Conservation (phyloP, 768 basidiomycete genomes). For the Suillus hirtellus region DNA sequence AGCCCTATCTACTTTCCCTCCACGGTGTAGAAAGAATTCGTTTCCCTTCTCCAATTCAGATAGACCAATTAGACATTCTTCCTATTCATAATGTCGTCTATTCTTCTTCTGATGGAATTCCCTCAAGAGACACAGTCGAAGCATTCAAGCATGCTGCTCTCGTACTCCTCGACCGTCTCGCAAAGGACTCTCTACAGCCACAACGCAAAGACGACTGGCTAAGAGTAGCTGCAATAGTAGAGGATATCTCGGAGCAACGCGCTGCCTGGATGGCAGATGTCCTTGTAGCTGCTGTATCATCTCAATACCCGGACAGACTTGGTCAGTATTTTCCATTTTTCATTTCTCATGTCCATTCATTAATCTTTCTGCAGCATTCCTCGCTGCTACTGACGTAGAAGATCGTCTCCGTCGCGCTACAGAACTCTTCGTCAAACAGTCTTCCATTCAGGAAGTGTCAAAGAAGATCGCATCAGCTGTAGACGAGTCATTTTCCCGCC, state of each 20-base stretch:
- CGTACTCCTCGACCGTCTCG: constrained; percentile 65
- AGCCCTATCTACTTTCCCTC: constrained; percentile 69
- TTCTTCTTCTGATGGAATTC: constrained; percentile 40
- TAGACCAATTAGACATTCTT: constrained; percentile 32
- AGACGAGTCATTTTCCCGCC: constrained; percentile 82
- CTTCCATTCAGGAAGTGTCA: constrained; percentile 78
- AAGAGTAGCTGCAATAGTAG: constrained; percentile 70
- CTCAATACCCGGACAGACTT: constrained; percentile 70
- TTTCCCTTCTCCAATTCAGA: constrained; percentile 43
- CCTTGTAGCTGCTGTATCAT: constrained; percentile 55
- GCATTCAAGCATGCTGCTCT: constrained; percentile 71
- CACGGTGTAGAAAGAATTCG: constrained; percentile 71
- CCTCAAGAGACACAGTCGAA: constrained; percentile 55
- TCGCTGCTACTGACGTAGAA: constrained; percentile 59
- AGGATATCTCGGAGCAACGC: constrained; percentile 63
- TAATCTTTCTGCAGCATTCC: constrained; percentile 45
- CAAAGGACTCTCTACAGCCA: constrained; percentile 41
- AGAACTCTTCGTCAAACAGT: constrained; percentile 70
- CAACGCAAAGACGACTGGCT: constrained; percentile 64
- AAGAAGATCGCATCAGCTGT: constrained; percentile 80
- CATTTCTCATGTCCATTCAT: constrained; percentile 1
- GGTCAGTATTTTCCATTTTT: constrained; percentile 42
- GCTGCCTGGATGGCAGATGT: constrained; percentile 80
- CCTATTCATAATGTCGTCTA: constrained; percentile 49
- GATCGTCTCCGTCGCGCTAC: constrained; percentile 67